Base-by-base conservation (phyloP, 345 rosid genomes). In the Ceriops zippeliana region DNA sequence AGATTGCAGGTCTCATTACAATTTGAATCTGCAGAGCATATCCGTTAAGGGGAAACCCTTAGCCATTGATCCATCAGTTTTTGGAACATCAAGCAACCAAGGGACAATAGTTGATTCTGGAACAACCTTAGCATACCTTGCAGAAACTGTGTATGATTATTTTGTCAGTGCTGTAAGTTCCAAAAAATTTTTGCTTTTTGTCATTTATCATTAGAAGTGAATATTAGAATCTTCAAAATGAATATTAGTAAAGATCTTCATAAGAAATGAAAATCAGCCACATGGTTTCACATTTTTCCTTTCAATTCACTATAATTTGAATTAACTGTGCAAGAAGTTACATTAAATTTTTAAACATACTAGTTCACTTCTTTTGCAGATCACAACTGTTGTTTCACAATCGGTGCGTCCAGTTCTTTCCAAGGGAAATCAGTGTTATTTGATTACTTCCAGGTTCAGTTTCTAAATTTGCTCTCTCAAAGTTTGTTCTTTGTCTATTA, bases 61-160 rank as follows among this genome's bases (percentile, higher is more conserved):
- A 52, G 71, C 89, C 1, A 85, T 96, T 65, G 83, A 92, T 76
- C 75, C 88, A 2, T 86, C 98, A 0, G 90, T 85, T 46, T 96
- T 92, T 70, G 81, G 84, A 53, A 83, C 99, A 30, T 82, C 97
- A 73, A 81, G 60, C 71, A 87, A 69, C 63, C 84, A 77, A 65
- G 99, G 99, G 78, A 92, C 99, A 6, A 96, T 96, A 70, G 70
- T 96, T 38, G 99, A 96, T 75, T 89, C 98, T 15, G 99, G 99
- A 56, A 96, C 99, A 63, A 92, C 99, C 67, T 79, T 96, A 78
- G 97, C 99, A 1, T 96, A 96, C 84, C 92, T 96, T 52, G 83
- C 96, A 31, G 96, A 85, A 73, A 83, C 73, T 70, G 96, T 93
- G 21, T 92, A 89, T 73, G 68, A 76, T 76, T 85, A 91, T 63